phyloP scores from a whole-genome alignment of 2,329 filamentous ascomycete genomes.

The Lachnum nothofagi region DNA sequence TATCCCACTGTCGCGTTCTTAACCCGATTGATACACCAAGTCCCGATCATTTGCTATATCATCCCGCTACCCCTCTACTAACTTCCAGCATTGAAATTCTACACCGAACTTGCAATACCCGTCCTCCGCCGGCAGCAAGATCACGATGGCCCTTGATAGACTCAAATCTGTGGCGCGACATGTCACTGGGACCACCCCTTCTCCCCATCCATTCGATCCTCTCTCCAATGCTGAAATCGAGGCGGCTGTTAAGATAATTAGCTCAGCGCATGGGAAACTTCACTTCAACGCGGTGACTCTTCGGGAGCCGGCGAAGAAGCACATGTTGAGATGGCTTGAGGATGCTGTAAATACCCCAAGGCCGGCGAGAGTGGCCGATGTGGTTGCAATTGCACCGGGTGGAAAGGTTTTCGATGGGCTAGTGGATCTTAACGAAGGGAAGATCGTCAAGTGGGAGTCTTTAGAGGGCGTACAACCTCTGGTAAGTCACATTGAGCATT shows the following conservation, averaged over 20 bases:
- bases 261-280: conserved; percentile 63
- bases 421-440: conserved; percentile 63
- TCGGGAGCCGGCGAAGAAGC: conserved; percentile 77
- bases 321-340: conserved; percentile 75
- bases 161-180: conserved; percentile 60
- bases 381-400: conserved; percentile 73
- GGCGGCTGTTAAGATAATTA: conserved; percentile 61
- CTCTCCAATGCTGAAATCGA: conserved; percentile 70
- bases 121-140: not conserved
- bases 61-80: conserved; percentile 7
- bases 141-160: conserved; percentile 55
- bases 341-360: conserved; percentile 55
- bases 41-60: conserved; percentile 24
- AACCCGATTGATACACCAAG: conserved; percentile 29
- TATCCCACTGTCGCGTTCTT: conserved; percentile 19
- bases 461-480: conserved; percentile 76
- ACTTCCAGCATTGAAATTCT: not conserved
- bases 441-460: conserved; percentile 68
- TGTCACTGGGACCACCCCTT: conserved; percentile 48
- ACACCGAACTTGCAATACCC: not conserved
- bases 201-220: conserved; percentile 72
- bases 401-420: conserved; percentile 79
- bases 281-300: conserved; percentile 84
- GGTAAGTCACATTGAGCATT: conserved; percentile 39
- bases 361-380: conserved; percentile 70